Conservation (phyloP, 2,329 filamentous ascomycete species). For the Epichloe sibirici region DNA sequence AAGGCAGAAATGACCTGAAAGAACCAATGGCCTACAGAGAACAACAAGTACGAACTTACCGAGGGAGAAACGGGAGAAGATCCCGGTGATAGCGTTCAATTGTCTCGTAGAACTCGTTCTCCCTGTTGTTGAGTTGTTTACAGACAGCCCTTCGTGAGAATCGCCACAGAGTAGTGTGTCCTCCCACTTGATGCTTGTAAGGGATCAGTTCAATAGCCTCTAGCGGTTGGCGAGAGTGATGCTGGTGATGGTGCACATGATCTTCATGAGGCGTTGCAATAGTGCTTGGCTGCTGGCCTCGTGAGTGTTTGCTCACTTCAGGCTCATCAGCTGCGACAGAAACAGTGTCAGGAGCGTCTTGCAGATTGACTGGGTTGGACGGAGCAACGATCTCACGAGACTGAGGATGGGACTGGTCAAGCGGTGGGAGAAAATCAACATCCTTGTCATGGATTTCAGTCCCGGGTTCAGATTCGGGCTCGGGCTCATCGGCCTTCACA, state of each 20-base stretch:
- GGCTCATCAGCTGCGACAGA: constrained; percentile 28
- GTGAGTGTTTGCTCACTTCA: constrained; percentile 22
- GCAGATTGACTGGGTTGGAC: constrained; percentile 20
- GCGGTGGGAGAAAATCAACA: constrained; percentile 10
- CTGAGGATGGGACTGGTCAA: constrained; percentile 14
- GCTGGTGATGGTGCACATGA: constrained; percentile 38
- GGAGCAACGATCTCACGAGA: constrained; percentile 19
- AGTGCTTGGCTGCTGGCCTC: constrained; percentile 21
- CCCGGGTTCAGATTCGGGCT: constrained; percentile 23
- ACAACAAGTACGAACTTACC: constrained; percentile 35
- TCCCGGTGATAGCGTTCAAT: constrained; percentile 86
- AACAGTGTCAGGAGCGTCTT: constrained; percentile 25
- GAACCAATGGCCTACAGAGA: background rate
- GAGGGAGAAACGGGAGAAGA: constrained; percentile 79
- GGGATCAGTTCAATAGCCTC: constrained; percentile 93
- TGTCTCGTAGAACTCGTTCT: constrained; percentile 97
- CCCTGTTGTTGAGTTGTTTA: constrained; percentile 94
- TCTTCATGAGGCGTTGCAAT: constrained; percentile 33
- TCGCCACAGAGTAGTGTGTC: constrained; percentile 90
- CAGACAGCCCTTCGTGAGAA: constrained; percentile 93
- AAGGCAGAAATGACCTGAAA: background rate
- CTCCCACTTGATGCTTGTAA: constrained; percentile 94
- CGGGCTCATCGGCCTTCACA: constrained; percentile 43
- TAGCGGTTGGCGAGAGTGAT: constrained; percentile 47
- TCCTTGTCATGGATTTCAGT: constrained; percentile 14